Conservation (phyloP, 768 basidiomycete genomes). For the Xanthoconium stramineum region DNA sequence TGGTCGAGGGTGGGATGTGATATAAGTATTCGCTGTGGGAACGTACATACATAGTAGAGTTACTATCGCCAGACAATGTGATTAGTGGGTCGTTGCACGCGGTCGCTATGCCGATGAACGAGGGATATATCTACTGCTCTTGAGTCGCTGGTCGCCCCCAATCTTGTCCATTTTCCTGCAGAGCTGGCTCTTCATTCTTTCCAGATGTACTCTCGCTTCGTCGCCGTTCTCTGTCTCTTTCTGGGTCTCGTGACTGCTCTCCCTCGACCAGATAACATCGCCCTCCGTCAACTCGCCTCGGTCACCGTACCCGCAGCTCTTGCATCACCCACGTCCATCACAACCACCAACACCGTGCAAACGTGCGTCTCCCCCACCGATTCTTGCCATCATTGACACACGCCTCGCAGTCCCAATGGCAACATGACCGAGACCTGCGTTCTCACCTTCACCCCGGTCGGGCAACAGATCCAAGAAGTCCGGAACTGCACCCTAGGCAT, state of each 20-base stretch:
- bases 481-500: conserved; percentile 46
- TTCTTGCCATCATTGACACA: background rate
- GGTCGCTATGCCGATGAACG: conserved; percentile 20
- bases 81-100: background rate
- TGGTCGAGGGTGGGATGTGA: conserved; percentile 71
- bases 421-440: conserved; percentile 56
- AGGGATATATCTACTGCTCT: background rate
- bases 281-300: conserved; percentile 22
- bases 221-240: conserved; percentile 24
- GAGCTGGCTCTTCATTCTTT: conserved; percentile 40
- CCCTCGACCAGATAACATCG: conserved; percentile 19
- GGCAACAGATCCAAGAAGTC: conserved; percentile 52
- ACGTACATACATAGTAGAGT: too few species aligned
- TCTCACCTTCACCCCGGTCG: conserved; percentile 52
- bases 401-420: conserved; percentile 42
- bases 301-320: conserved; percentile 20
- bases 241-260: conserved; percentile 26
- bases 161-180: background rate
- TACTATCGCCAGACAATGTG: background rate
- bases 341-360: conserved; percentile 34
- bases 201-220: conserved; percentile 22
- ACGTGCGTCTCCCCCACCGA: conserved; percentile 34
- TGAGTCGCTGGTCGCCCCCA: too few species aligned
- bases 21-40: conserved; percentile 4
- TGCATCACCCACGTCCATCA: conserved; percentile 33